Evolutionary conservation across 108 stramenopile species (phyloP).

Genomic region (Asterionellopsis glacialis): DNA sequence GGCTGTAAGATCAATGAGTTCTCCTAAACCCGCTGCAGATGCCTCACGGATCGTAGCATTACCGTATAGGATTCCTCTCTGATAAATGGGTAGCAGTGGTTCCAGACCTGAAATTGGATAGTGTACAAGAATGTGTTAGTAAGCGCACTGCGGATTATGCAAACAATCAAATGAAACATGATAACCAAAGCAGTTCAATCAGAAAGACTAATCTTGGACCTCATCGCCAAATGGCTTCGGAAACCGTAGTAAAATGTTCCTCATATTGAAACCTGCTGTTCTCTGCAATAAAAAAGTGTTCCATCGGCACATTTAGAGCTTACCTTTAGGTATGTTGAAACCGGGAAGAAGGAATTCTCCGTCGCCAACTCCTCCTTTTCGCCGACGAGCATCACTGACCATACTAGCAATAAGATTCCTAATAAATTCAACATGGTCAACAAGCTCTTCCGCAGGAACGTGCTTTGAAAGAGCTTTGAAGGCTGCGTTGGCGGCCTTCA

Average conservation of each 20-base stretch:
- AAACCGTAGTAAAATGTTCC: conserved; percentile 29
- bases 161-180: conserved; percentile 3
- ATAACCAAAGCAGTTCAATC: conserved; percentile 34
- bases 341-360: conserved; percentile 91
- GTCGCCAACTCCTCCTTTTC: conserved; percentile 86
- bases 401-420: conserved; percentile 86
- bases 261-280: conserved; percentile 23
- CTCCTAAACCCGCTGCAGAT: conserved; percentile 92
- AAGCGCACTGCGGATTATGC: background rate
- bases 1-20: conserved; percentile 86
- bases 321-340: conserved; percentile 91
- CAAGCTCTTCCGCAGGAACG: conserved; percentile 89
- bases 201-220: conserved; percentile 83
- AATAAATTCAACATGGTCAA: conserved; percentile 87
- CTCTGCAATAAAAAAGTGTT: background rate
- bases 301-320: conserved; percentile 10
- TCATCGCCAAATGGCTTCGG: conserved; percentile 42
- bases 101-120: conserved; percentile 71
- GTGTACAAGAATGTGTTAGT: conserved; percentile 7
- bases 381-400: conserved; percentile 82
- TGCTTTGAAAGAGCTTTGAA: conserved; percentile 70
- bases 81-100: conserved; percentile 94
- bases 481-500: conserved; percentile 59
- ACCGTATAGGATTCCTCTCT: conserved; percentile 94
- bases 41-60: conserved; percentile 71